A percentile compares a stretch with the other conserved stretches of the same genome.
Conservation (phyloP, 306 rosid genomes). For the Sesbania bispinosa region DNA sequence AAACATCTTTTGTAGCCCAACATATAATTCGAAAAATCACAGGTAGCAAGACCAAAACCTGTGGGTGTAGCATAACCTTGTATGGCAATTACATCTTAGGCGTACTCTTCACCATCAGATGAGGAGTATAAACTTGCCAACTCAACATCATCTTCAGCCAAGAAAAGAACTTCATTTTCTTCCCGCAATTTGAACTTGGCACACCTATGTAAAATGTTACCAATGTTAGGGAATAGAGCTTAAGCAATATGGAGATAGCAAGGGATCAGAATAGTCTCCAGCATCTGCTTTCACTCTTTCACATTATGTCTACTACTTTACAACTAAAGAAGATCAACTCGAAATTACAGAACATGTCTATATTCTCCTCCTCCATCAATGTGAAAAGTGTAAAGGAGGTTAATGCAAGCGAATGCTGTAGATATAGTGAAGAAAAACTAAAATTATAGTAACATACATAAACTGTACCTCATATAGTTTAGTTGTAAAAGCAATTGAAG, state of each 20-base stretch:
- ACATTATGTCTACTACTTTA: not conserved
- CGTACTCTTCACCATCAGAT: not conserved
- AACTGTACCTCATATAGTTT: not conserved
- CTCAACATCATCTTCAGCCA: not conserved
- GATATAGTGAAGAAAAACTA: not conserved
- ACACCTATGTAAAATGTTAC: not conserved
- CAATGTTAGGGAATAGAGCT: not conserved
- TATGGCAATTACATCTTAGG: too few species aligned
- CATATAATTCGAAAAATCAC: too few species aligned
- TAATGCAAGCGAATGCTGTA: not conserved
- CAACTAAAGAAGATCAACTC: not conserved
- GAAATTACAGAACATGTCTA: not conserved
- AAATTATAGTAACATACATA: not conserved
- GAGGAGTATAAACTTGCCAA: not conserved
- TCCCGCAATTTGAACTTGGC: not conserved
- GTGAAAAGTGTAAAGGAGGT: too few species aligned
- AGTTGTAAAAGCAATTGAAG: not conserved
- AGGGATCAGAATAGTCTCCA: not conserved
- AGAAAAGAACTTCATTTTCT: not conserved
- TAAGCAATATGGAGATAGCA: not conserved
- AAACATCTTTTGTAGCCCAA: too few species aligned
- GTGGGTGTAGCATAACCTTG: too few species aligned
- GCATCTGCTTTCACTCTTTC: not conserved
- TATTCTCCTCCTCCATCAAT: too few species aligned
- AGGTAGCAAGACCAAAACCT: too few species aligned